Evolutionary conservation across 345 rosid genomes (phyloP), one percentile per base, ranked within the genome.

Genomic region (Syzygium oleosum): DNA sequence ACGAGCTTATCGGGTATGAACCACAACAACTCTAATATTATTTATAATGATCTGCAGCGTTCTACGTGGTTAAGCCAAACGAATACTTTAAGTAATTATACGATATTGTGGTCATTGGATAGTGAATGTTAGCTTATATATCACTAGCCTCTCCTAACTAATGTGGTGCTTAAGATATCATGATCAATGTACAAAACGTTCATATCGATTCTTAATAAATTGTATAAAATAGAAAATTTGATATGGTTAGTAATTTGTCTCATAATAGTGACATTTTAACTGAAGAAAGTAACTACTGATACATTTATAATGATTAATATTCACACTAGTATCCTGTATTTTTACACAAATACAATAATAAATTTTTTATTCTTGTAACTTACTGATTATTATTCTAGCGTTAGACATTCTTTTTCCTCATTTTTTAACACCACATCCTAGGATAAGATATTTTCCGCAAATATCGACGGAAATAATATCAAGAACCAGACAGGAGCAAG

Each of bases 71-170:
- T 27, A 59, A 59, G 31, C 1, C 9, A 0, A 61, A 61, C 6
- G 1, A n/a, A 13, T 61, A n/a, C 6, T n/a, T 2, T 61, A 0
- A 58, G 0, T 23, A 19, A 34, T 38, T 7, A 73, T 4, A 9
- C 0, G 2, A 9, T 12, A 73, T 17, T 34, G 6, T 15, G 1
- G 10, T 7, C 1, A 31, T 73, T 34, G 0, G 7, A 17, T 2
- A 3, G 8, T 73, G 4, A 73, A 73, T 9, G 2, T 9, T 19
- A 73, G 12, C 1, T 17, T 73, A 9, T 17, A 19, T 73, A 38
- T 19, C 22, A 9, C 23, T 0, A 1, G 1, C 43, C 22, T 31
- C 41, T 16, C 43, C 6, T 22, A 16, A 2, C 8, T 1, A 0
- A 16, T 17, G 3, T 8, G 79, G 11, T 17, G 4, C 2, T 68